Conservation (phyloP, 2,329 filamentous ascomycete genomes). For the Cladosporium cucumerinum region DNA sequence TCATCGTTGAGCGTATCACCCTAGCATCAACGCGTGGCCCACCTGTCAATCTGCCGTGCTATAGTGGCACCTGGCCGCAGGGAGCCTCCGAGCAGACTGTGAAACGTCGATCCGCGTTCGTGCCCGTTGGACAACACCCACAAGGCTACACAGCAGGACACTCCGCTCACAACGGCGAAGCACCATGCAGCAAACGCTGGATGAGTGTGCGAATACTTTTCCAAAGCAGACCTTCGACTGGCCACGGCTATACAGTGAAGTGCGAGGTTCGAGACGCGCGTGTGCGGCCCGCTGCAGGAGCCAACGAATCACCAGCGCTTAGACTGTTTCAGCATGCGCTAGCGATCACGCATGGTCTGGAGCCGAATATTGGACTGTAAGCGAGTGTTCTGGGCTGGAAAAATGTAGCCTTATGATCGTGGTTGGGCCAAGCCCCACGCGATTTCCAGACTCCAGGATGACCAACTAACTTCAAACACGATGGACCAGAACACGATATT, state of each 20-base stretch:
- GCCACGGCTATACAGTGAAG: background rate
- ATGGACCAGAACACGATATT: background rate
- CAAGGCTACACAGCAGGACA: background rate
- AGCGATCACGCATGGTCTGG: background rate
- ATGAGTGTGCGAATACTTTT: background rate
- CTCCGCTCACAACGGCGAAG: background rate
- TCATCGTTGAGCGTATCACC: background rate
- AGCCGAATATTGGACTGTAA: background rate
- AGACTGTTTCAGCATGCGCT: constrained; percentile 1
- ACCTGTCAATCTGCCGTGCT: constrained; percentile 4
- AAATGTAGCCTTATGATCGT: background rate
- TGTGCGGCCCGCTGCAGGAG: constrained; percentile 6
- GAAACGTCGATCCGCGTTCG: background rate
- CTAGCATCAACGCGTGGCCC: background rate
- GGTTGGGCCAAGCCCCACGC: background rate
- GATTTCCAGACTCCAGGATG: background rate
- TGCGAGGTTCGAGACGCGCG: constrained; percentile 8
- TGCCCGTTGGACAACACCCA: background rate
- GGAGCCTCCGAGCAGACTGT: background rate
- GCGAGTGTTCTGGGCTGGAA: background rate
- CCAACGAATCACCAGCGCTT: constrained; percentile 2
- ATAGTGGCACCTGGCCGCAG: background rate
- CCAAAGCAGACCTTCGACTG: background rate
- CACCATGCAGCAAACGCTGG: constrained; percentile 2
- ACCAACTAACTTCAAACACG: background rate